phyloP scores from a whole-genome alignment of 108 stramenopile genomes.

The Stephanodiscus minutulus region DNA sequence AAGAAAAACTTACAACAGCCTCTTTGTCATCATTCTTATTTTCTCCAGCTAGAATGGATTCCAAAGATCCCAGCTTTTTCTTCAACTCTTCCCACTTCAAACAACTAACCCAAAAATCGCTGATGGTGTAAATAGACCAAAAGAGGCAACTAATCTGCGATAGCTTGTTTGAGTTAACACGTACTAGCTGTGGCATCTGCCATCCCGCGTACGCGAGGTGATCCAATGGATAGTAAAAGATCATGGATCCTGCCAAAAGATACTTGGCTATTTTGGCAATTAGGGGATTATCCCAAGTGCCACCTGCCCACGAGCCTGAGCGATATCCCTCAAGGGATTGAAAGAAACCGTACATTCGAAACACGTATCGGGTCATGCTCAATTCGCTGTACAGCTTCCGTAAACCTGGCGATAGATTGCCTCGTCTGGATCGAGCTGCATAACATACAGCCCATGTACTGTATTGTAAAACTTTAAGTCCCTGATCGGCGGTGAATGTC shows the following conservation, averaged over 20 bases:
- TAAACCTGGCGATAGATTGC: conserved; percentile 34
- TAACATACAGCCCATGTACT: conserved; percentile 63
- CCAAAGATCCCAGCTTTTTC: conserved; percentile 27
- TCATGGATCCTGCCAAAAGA: conserved; percentile 75
- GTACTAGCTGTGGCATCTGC: conserved; percentile 57
- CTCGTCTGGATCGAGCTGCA: conserved; percentile 37
- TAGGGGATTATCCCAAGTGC: conserved; percentile 35
- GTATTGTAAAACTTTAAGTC: conserved; percentile 75
- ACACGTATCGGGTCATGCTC: conserved; percentile 64
- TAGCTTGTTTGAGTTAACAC: conserved; percentile 49
- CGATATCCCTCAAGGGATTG: conserved; percentile 64
- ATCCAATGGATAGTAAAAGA: conserved; percentile 77
- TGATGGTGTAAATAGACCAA: conserved; percentile 67
- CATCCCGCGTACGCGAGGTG: conserved; percentile 72
- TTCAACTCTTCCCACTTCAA: conserved; percentile 47
- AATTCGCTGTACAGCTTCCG: conserved; percentile 57
- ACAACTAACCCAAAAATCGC: conserved; percentile 56
- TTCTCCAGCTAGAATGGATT: conserved; percentile 21
- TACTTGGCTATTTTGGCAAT: conserved; percentile 59
- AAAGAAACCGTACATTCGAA: conserved; percentile 70
- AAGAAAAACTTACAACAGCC: conserved; percentile 23
- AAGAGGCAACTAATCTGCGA: conserved; percentile 73
- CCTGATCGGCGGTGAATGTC: conserved; percentile 57
- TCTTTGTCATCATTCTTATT: conserved; percentile 41
- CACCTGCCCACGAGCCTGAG: conserved; percentile 60